Percentiles rank a stretch among this genome's conserved stretches.
Evolutionary conservation across 495 filamentous ascomycete species (phyloP).

Genomic region (Trichodelitschia bisporula): DNA sequence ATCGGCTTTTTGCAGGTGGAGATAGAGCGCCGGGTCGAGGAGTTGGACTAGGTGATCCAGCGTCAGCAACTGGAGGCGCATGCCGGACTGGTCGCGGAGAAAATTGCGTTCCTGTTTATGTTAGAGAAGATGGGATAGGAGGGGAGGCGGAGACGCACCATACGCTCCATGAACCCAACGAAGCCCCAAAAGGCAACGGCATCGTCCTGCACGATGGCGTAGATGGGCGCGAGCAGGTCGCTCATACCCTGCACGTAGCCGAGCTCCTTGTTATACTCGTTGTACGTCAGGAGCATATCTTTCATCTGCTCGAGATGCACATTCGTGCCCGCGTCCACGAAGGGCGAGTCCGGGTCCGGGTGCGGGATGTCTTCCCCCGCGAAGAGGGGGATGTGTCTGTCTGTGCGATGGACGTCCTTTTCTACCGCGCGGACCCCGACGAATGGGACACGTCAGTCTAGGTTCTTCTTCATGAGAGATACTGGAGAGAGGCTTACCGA

Average conservation of each 20-base stretch:
- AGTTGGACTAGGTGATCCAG: conserved; percentile 86
- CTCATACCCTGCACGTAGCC: conserved; percentile 99
- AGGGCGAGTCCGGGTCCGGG: conserved; percentile 88
- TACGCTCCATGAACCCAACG: conserved; percentile 85
- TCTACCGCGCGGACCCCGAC: conserved; percentile 33
- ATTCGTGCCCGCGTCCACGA: conserved; percentile 74
- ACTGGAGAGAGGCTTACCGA: conserved; percentile 35
- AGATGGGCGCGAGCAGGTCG: conserved; percentile 84
- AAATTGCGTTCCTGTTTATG: conserved; percentile 65
- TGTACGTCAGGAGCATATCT: conserved; percentile 95
- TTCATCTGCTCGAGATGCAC: conserved; percentile 97
- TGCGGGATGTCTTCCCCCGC: conserved; percentile 95
- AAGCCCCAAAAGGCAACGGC: conserved; percentile 95
- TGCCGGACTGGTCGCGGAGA: conserved; percentile 82
- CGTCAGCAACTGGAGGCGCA: conserved; percentile 73
- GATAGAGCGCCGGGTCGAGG: conserved; percentile 84
- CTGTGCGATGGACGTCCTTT: conserved; percentile 94
- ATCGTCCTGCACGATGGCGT: conserved; percentile 92
- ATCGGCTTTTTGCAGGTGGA: conserved; percentile 71
- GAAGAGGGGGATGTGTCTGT: conserved; percentile 78
- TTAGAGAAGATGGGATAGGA: background rate
- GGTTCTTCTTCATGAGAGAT: conserved; percentile 2
- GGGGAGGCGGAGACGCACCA: conserved; percentile 26
- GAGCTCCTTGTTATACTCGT: conserved; percentile 79
- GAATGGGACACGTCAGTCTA: conserved; percentile 21